A percentile compares a stretch with the other conserved stretches of the same genome.
Evolutionary conservation across 306 rosid genomes (phyloP).

Genomic region (Prunus fruticosa): DNA sequence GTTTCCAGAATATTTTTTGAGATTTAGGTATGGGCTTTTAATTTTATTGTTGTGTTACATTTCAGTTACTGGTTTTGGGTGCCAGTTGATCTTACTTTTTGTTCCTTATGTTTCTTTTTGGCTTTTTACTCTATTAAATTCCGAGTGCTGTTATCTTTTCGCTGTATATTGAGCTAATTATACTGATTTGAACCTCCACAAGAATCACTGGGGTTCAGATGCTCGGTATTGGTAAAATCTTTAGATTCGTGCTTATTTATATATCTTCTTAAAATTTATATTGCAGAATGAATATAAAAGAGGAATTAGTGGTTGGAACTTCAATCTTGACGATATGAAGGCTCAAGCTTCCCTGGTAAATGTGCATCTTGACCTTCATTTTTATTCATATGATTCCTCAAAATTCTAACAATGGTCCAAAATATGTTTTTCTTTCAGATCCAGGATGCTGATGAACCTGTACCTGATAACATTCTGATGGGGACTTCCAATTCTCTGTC

Average conservation of each 20-base stretch:
- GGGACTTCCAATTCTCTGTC: constrained; percentile 55
- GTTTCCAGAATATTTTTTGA: background rate
- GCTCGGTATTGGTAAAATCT: background rate
- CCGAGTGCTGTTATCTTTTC: background rate
- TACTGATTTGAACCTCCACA: background rate
- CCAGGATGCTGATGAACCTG: constrained; percentile 67
- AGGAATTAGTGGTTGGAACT: constrained; percentile 94
- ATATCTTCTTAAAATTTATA: background rate
- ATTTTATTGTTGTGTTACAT: too few species aligned
- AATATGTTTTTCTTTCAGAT: constrained; percentile 45
- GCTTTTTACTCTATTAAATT: background rate
- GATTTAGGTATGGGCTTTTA: too few species aligned
- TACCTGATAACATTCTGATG: constrained; percentile 41
- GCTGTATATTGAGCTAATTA: background rate
- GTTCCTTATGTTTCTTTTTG: background rate
- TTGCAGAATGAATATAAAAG: constrained; percentile 84
- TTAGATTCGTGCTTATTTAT: constrained; percentile 7
- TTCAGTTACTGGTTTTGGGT: background rate
- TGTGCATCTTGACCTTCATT: constrained; percentile 19
- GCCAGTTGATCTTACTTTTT: background rate
- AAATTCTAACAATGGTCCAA: background rate
- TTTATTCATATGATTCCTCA: background rate
- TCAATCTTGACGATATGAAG: constrained; percentile 82
- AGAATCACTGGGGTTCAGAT: background rate
- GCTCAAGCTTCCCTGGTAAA: constrained; percentile 86